Conservation (phyloP, 2,329 filamentous ascomycete genomes). For the Ceratocystis cubensis region DNA sequence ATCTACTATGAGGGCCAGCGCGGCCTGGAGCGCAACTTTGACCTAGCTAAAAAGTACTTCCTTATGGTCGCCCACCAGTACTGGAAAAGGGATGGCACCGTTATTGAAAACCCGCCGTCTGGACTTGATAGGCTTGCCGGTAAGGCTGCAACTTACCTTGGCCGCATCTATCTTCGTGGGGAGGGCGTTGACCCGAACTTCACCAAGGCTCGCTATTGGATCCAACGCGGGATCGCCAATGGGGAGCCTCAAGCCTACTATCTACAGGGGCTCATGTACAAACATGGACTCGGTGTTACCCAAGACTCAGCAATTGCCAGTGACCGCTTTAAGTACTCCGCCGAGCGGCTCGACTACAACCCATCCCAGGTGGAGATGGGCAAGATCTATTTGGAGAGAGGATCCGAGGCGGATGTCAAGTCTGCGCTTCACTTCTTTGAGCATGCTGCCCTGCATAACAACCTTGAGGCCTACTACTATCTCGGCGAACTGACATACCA, state of each 20-base stretch:
- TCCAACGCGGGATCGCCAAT: constrained; percentile 61
- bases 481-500: constrained; percentile 75
- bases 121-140: constrained; percentile 66
- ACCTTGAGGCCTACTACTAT: constrained; percentile 85
- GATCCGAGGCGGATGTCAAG: constrained; percentile 52
- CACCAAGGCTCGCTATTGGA: constrained; percentile 66
- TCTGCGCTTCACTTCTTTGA: constrained; percentile 80
- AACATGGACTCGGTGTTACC: constrained; percentile 61
- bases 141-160: constrained; percentile 77
- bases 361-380: constrained; percentile 74
- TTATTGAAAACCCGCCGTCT: constrained; percentile 54
- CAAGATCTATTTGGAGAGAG: constrained; percentile 75
- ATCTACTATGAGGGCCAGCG: constrained; percentile 81
- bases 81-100: constrained; percentile 67
- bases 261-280: constrained; percentile 68
- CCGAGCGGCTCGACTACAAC: constrained; percentile 62
- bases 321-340: constrained; percentile 62
- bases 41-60: constrained; percentile 68
- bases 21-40: constrained; percentile 59
- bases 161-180: constrained; percentile 78
- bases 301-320: constrained; percentile 60
- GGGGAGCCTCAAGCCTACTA: constrained; percentile 77
- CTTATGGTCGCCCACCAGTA: constrained; percentile 65
- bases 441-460: constrained; percentile 65
- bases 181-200: constrained; percentile 74